Evolutionary conservation across 106 monocot genomes (phyloP).

Genomic region (Dactylorhiza incarnata): DNA sequence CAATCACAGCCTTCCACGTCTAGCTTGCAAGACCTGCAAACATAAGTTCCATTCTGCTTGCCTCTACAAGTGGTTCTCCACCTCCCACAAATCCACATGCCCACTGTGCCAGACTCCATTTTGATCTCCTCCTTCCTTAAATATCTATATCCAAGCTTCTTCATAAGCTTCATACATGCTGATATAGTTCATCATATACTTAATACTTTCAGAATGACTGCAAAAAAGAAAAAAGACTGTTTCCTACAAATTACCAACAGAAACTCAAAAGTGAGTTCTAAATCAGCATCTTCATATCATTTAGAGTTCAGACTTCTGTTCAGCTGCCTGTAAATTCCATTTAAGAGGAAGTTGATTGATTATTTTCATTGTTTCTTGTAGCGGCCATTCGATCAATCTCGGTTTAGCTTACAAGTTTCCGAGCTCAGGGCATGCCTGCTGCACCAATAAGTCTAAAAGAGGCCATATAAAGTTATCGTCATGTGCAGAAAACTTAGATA

Average conservation of each 20-base stretch:
- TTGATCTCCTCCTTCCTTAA: conserved; percentile 17
- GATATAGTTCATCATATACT: no score
- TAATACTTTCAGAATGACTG: no score
- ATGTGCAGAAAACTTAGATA: no score
- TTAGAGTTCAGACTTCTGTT: background rate
- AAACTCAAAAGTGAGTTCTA: background rate
- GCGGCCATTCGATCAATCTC: no score
- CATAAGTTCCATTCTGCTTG: conserved; percentile 92
- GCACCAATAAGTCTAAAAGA: no score
- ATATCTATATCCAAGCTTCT: no score
- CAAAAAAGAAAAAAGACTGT: no score
- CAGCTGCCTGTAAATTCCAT: background rate
- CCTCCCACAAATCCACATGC: conserved; percentile 90
- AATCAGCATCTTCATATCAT: background rate
- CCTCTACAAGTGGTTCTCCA: conserved; percentile 94
- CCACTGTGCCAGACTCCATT: conserved; percentile 95
- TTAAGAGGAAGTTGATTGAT: background rate
- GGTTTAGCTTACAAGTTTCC: no score
- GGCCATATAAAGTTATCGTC: no score
- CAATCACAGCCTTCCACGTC: conserved; percentile 81
- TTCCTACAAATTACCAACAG: no score
- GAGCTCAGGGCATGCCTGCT: no score
- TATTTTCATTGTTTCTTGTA: background rate
- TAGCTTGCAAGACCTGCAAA: conserved; percentile 95
- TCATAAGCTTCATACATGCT: no score